phyloP scores from a whole-genome alignment of 1,284 basidiomycete species.

The Cutaneotrichosporon cutaneum region DNA sequence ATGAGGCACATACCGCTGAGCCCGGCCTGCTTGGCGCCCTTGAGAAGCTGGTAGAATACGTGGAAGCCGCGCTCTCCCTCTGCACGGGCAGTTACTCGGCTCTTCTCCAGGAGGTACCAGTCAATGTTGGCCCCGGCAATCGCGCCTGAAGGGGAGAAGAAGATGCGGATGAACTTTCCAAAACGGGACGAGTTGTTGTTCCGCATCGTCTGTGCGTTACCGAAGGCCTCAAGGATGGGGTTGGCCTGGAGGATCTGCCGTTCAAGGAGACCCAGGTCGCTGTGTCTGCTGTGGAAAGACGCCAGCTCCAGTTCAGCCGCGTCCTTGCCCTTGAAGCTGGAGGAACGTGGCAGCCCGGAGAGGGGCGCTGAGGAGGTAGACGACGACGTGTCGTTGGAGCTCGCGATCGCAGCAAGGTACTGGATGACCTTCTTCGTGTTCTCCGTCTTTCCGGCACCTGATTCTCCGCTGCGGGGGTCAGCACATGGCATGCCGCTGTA shows the following conservation, averaged over 20 bases:
- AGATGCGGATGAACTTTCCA: conserved; percentile 92
- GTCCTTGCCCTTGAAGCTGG: conserved; percentile 50
- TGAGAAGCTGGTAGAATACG: conserved; percentile 88
- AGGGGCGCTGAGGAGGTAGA: conserved; percentile 39
- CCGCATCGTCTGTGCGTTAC: conserved; percentile 96
- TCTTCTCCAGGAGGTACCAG: conserved; percentile 99
- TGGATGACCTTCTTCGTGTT: conserved; percentile 99
- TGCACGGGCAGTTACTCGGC: conserved; percentile 83
- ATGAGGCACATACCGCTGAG: conserved; percentile 61
- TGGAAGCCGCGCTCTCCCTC: conserved; percentile 92
- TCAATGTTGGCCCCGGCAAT: conserved; percentile 98
- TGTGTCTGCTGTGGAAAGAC: conserved; percentile 54
- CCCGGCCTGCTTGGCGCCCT: conserved; percentile 62
- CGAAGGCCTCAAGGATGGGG: conserved; percentile 96
- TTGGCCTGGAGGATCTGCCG: conserved; percentile 97
- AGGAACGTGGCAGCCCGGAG: conserved; percentile 47
- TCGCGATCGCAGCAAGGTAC: conserved; percentile 95
- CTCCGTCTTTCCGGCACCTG: conserved; percentile 98
- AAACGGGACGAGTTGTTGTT: conserved; percentile 99
- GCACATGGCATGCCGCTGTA: conserved; percentile 25
- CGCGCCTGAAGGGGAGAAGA: conserved; percentile 87
- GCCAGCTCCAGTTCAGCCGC: conserved; percentile 49
- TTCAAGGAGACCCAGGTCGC: conserved; percentile 83
- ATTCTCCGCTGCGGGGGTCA: conserved; percentile 73
- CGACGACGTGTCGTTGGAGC: conserved; percentile 62